Conservation (phyloP, 768 basidiomycete species). For the Crepidotus variabilis region DNA sequence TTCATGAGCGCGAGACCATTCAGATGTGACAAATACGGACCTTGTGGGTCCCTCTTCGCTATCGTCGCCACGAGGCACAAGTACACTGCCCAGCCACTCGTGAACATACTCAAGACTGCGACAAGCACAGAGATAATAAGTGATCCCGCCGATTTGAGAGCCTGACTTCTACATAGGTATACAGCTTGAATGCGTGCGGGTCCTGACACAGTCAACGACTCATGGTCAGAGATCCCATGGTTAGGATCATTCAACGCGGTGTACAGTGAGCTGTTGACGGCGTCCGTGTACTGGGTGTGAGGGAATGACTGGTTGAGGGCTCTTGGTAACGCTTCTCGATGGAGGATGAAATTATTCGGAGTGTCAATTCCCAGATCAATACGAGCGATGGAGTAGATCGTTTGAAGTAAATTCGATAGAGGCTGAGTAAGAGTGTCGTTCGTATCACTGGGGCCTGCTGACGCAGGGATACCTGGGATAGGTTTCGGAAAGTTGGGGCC, state of each 20-base stretch:
- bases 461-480: conserved; percentile 14
- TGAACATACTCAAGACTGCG: conserved; percentile 18
- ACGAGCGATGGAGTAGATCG: conserved; percentile 16
- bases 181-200: conserved; percentile 15
- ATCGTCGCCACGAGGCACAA: not conserved
- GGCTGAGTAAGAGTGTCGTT: conserved; percentile 11
- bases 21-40: too few relatives aligned
- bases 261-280: not conserved
- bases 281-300: not conserved
- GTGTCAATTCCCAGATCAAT: conserved; percentile 21
- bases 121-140: conserved; percentile 16
- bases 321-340: conserved; percentile 5
- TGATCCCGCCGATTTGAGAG: conserved; percentile 7
- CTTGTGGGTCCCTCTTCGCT: not conserved
- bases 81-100: conserved; percentile 15
- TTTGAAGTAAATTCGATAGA: conserved; percentile 15
- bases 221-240: not conserved
- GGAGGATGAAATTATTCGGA: conserved; percentile 20
- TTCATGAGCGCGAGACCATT: too few relatives aligned
- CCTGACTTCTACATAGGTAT: conserved; percentile 17
- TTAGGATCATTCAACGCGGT: not conserved
- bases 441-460: conserved; percentile 17
- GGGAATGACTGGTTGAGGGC: conserved; percentile 6
- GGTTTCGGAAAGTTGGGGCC: not conserved
- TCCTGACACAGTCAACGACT: conserved; percentile 10